A percentile compares a stretch with the other conserved stretches of the same genome.
These are phyloP conservation scores for Melaleuca alternifolia DNA, from an alignment of 345 rosid species.

Conservation along the genomic window DNA sequence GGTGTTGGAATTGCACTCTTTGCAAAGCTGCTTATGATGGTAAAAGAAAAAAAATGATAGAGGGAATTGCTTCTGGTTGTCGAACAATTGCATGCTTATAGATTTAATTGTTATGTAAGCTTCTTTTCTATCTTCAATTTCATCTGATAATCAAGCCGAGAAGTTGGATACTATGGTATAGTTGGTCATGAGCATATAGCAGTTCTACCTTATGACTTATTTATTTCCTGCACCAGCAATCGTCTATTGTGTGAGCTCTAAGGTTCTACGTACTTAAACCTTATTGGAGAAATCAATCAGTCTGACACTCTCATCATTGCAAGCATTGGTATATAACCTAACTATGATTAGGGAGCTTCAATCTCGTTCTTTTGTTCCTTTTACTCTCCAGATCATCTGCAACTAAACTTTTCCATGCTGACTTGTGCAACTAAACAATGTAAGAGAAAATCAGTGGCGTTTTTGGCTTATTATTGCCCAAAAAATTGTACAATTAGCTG, in stretches of 20 bases:
- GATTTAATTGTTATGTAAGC: neutral
- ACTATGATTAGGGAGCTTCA: neutral
- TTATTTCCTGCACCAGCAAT: neutral
- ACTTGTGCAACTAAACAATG: neutral
- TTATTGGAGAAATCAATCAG: neutral
- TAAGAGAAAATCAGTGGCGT: neutral
- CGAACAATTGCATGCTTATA: neutral
- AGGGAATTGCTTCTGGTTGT: neutral
- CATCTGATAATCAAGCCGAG: neutral
- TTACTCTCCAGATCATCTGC: neutral
- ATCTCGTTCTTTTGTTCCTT: neutral
- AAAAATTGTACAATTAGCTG: neutral
- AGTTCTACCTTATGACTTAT: neutral
- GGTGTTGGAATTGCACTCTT: conserved; percentile 59
- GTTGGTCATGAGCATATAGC: neutral
- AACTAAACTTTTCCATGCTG: neutral
- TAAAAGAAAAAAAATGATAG: neutral
- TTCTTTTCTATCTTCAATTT: neutral
- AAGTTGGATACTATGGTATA: neutral
- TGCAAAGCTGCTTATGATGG: conserved; percentile 86
- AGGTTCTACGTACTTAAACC: neutral
- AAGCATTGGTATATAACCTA: neutral
- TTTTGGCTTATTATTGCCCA: neutral
- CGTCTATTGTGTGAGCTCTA: neutral
- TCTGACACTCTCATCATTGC: neutral